Conservation (phyloP, 2,329 filamentous ascomycete genomes). For the Fusarium lateritium region DNA sequence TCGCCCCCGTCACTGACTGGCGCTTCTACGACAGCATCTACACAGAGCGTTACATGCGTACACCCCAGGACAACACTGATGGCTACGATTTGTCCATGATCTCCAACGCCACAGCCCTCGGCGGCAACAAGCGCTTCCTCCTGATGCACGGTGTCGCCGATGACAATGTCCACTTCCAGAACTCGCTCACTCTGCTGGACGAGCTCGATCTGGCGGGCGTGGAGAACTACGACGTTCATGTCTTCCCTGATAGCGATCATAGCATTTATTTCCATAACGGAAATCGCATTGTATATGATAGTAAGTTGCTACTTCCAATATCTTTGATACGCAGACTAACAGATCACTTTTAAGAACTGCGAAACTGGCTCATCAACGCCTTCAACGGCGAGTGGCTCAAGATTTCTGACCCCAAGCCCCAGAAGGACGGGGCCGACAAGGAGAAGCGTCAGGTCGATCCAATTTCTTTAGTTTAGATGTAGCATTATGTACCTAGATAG, state of each 20-base stretch:
- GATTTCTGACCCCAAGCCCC: slow-evolving; percentile 65
- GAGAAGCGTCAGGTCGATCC: slow-evolving; percentile 36
- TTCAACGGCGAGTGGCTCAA: slow-evolving; percentile 97
- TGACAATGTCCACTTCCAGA: slow-evolving; percentile 98
- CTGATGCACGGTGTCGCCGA: slow-evolving; percentile 97
- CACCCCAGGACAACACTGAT: slow-evolving; percentile 81
- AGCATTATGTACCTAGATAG: background rate
- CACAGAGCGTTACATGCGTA: slow-evolving; percentile 98
- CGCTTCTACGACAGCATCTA: slow-evolving; percentile 95
- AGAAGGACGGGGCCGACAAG: slow-evolving; percentile 47
- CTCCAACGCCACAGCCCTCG: slow-evolving; percentile 79
- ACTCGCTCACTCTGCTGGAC: slow-evolving; percentile 89
- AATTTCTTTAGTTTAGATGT: slow-evolving; percentile 9
- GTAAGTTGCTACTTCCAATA: slow-evolving; percentile 68
- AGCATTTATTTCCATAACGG: slow-evolving; percentile 96
- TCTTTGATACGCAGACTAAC: slow-evolving; percentile 5
- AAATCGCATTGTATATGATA: slow-evolving; percentile 91
- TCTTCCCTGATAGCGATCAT: slow-evolving; percentile 97
- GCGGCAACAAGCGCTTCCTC: slow-evolving; percentile 86
- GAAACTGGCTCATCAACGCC: slow-evolving; percentile 94
- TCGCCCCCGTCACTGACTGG: slow-evolving; percentile 99
- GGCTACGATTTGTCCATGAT: slow-evolving; percentile 86
- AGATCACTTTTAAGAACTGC: slow-evolving; percentile 70
- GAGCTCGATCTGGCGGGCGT: slow-evolving; percentile 84
- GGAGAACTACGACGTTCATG: slow-evolving; percentile 95